phyloP scores from a whole-genome alignment of 139 green algal genomes.

The Pedinophyceae sp. region DNA sequence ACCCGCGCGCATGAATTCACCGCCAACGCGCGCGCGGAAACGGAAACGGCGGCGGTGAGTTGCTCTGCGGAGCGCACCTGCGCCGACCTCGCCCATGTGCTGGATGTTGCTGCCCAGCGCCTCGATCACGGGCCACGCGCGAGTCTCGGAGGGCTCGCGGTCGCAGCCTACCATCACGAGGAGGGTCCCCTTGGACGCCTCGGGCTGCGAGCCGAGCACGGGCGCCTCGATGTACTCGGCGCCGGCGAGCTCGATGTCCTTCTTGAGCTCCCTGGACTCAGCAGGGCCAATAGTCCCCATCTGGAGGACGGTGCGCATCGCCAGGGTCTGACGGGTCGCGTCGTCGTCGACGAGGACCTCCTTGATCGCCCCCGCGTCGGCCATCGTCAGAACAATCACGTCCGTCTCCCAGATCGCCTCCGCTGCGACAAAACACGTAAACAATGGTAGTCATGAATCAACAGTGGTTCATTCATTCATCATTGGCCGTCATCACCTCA shows the following conservation, averaged over 20 bases:
- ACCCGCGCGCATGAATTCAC: no score
- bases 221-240: conserved; percentile 18
- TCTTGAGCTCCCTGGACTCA: conserved; percentile 4
- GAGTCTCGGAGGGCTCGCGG: conserved; percentile 3
- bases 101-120: conserved; percentile 6
- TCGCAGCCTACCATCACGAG: conserved; percentile 18
- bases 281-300: conserved; percentile 22
- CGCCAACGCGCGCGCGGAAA: no score
- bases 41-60: no score
- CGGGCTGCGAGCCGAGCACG: conserved; percentile 16
- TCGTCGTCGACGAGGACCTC: conserved; percentile 3
- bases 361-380: conserved; percentile 14
- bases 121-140: conserved; percentile 13
- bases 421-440: no score
- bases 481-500: no score
- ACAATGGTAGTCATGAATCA: no score
- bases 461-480: no score
- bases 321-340: neutral
- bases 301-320: conserved; percentile 7
- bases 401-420: conserved; percentile 8
- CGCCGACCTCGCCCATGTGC: conserved; percentile 16
- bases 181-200: conserved; percentile 13
- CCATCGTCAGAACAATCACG: conserved; percentile 11
- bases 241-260: conserved; percentile 1
- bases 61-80: no score